Conservation (phyloP, 2,329 filamentous ascomycete species). For the Neurospora crassa region DNA sequence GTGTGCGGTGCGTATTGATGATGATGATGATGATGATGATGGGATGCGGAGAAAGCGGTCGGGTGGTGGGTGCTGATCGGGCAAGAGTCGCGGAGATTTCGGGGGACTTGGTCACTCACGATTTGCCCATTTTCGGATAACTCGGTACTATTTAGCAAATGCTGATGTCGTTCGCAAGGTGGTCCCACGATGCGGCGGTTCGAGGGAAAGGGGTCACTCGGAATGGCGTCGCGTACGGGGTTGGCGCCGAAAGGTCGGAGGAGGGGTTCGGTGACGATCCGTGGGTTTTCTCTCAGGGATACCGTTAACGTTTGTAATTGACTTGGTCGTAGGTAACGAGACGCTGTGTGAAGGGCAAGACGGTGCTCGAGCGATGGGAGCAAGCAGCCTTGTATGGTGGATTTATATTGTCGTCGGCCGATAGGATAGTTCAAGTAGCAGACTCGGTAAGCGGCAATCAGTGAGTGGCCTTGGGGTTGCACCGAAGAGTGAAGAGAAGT, state of each 20-base stretch:
- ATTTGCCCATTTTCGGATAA: constrained; percentile 39
- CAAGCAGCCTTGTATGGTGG: neutral
- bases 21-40: neutral
- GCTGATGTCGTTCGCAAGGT: neutral
- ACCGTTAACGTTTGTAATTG: neutral
- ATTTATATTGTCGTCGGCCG: neutral
- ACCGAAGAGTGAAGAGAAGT: neutral
- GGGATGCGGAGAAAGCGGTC: neutral
- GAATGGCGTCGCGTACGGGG: neutral
- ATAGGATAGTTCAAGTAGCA: neutral
- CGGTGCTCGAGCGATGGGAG: neutral
- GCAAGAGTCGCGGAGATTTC: neutral
- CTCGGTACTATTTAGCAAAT: neutral
- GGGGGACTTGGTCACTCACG: constrained; percentile 30
- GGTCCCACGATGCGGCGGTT: constrained; percentile 1
- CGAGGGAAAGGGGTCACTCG: neutral
- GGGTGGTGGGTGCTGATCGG: neutral
- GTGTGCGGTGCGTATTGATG: neutral
- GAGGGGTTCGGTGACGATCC: neutral
- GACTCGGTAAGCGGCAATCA: neutral
- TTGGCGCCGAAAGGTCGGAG: neutral
- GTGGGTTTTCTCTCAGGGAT: neutral
- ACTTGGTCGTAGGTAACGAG: neutral
- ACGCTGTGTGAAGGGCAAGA: neutral
- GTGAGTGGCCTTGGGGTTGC: neutral